Percentiles rank a stretch among this genome's conserved stretches.
These are phyloP conservation scores for Grigorovia humatica DNA, from an alignment of 805 yeast species.

Conservation along the genomic window DNA sequence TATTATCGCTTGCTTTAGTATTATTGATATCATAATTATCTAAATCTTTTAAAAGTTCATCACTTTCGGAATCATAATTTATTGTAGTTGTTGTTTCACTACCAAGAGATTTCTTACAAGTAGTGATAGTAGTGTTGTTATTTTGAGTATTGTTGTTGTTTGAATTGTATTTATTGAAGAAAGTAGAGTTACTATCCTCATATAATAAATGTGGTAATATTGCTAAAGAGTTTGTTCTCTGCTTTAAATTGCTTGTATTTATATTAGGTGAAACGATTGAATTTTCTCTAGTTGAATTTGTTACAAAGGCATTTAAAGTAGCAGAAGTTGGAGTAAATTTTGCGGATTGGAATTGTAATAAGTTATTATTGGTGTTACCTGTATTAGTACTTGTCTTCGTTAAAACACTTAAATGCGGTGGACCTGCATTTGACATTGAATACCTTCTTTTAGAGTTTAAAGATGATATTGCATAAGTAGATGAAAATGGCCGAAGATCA, in stretches of 20 bases:
- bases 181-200: slow-evolving; percentile 1
- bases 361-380: background rate
- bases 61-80: background rate
- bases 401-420: background rate
- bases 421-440: slow-evolving; percentile 2
- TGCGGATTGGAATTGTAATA: background rate
- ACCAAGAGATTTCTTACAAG: background rate
- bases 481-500: slow-evolving; percentile 2
- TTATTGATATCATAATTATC: background rate
- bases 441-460: slow-evolving; percentile 1
- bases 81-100: background rate
- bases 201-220: slow-evolving; percentile 10
- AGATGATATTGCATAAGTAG: background rate
- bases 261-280: slow-evolving; percentile 1
- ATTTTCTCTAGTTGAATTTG: slow-evolving; percentile 9
- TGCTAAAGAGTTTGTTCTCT: slow-evolving; percentile 16
- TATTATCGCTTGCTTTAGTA: background rate
- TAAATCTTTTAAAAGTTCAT: background rate
- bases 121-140: background rate
- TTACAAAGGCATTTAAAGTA: slow-evolving; percentile 24
- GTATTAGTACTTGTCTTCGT: background rate
- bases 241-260: slow-evolving; percentile 1
- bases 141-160: background rate
- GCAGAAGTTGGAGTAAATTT: slow-evolving; percentile 16
- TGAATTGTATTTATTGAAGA: background rate